Base-by-base conservation (phyloP, 2,329 filamentous ascomycete species). In the Aquanectria penicillioides region DNA sequence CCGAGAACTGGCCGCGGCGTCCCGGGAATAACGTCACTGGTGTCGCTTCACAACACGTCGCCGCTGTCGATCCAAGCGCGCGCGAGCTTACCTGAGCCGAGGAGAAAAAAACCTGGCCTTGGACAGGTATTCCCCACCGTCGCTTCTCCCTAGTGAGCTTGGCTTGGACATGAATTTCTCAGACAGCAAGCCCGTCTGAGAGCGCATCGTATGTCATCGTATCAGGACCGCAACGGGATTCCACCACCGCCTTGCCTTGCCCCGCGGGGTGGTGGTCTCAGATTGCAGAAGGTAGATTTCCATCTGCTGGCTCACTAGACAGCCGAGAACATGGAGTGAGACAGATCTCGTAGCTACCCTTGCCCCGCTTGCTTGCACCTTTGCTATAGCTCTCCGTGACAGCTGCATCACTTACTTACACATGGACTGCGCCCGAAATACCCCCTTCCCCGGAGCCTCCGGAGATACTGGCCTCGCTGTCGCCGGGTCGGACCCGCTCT, bases 381-480 rank as follows among this genome's bases (percentile, higher is more conserved):
- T n/a, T n/a, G n/a, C n/a, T n/a, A n/a, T n/a, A n/a, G n/a, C n/a
- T n/a, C n/a, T n/a, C n/a, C n/a, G n/a, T n/a, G n/a, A n/a, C n/a
- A n/a, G n/a, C n/a, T n/a, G n/a, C n/a, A n/a, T n/a, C n/a, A n/a
- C n/a, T n/a, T n/a, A n/a, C n/a, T n/a, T n/a, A n/a, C n/a, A n/a
- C n/a, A n/a, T n/a, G 17, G 34, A 12, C 34, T 20, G 17, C 22
- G 34, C 36, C 40, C 38, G 47, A 17, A 33, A 56, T 20, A 20
- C 55, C 46, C 54, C 26, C n/a, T 43, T 28, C 54, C 15, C 53
- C 65, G 65, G 63, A 64, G 60, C 17, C 23, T 29, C 43, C 63
- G 63, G 65, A 58, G 26, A 36, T 26, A 22, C 62, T 51, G 37
- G 33, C 65, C 52, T 56, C 50, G 11, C 11, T 36, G 37, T 48